Evolutionary conservation across 177 flowering plant species (phyloP).

Genomic region (Vitis hybrid): DNA sequence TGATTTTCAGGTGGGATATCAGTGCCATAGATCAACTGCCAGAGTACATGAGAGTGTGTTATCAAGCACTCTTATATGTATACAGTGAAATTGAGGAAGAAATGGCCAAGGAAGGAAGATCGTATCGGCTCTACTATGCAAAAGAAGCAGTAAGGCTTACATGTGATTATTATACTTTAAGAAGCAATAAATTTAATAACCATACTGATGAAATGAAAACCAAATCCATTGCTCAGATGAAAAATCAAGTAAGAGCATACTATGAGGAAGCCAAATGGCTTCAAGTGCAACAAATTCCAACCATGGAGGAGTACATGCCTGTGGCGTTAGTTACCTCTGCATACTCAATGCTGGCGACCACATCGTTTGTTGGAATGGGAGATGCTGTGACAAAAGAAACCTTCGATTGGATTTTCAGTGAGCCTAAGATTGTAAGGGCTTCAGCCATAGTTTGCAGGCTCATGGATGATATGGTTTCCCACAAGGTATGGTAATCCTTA

Average conservation of each 20-base stretch:
- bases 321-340: background rate
- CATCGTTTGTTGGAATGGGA: constrained; percentile 30
- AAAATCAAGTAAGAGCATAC: constrained; percentile 12
- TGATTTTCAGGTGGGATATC: constrained; percentile 28
- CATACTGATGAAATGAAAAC: no score
- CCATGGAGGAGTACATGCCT: constrained; percentile 27
- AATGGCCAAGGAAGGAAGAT: constrained; percentile 15
- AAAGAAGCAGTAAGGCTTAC: constrained; percentile 22
- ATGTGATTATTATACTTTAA: no score
- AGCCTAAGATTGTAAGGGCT: constrained; percentile 28
- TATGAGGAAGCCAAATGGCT: constrained; percentile 31
- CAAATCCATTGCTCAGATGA: constrained; percentile 17
- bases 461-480: constrained; percentile 34
- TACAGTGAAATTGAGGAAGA: constrained; percentile 24
- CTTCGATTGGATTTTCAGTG: constrained; percentile 33
- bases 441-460: constrained; percentile 22
- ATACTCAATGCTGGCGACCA: background rate
- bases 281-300: constrained; percentile 13
- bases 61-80: constrained; percentile 13
- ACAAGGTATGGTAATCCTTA: constrained; percentile 26
- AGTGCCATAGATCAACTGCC: constrained; percentile 21
- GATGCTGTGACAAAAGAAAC: constrained; percentile 23
- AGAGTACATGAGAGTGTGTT: constrained; percentile 27
- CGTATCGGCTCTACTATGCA: constrained; percentile 13
- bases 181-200: background rate